Base-by-base conservation (phyloP, 257 asterid genomes). In the Fraxinus quadrangulata region DNA sequence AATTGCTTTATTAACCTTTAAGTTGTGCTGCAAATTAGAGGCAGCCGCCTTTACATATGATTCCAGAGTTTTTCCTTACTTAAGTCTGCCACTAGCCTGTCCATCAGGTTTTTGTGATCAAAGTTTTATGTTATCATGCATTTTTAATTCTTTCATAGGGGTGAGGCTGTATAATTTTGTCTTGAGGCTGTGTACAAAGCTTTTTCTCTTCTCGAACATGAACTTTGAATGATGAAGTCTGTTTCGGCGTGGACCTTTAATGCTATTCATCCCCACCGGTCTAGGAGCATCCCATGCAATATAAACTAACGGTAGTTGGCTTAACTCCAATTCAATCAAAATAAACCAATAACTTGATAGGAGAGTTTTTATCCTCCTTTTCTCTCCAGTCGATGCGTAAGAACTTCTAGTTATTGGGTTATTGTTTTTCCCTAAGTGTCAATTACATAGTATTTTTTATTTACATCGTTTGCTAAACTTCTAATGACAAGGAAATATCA, bases 1-100 rank as follows among this genome's bases (percentile, higher is more conserved):
- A 34, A 23, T 79, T 82, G 11, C 77, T 74, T 33, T 31, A n/a
- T 33, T 59, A 59, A 61, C 81, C 70, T 72, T 24, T 69, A 23
- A 4, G 37, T 30, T 75, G 61, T 74, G 77, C 37, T 65, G 37
- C n/a, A 10, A 42, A 63, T 28, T 12, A 75, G 30, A 68, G 63
- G 37, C 12, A 45, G 63, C 21, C 45, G 42, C 14, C 26, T 16
- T 47, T 10, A 37, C 42, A n/a, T 59, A 37, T 26, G 34, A 40
- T 63, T 40, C 76, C 63, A 23, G 67, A 21, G 49, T 16, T 65
- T 75, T 40, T 7, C 28, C 9, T 10, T 28, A 63, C 68, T 30
- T 19, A 71, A 63, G 34, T 63, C 24, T 21, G 68, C 54, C 14
- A 31, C 26, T 59, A 21, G 56, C 70, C 12, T 73, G 19, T 13